phyloP scores from a whole-genome alignment of 2,329 filamentous ascomycete species.

The Aspergillus fumigatus region DNA sequence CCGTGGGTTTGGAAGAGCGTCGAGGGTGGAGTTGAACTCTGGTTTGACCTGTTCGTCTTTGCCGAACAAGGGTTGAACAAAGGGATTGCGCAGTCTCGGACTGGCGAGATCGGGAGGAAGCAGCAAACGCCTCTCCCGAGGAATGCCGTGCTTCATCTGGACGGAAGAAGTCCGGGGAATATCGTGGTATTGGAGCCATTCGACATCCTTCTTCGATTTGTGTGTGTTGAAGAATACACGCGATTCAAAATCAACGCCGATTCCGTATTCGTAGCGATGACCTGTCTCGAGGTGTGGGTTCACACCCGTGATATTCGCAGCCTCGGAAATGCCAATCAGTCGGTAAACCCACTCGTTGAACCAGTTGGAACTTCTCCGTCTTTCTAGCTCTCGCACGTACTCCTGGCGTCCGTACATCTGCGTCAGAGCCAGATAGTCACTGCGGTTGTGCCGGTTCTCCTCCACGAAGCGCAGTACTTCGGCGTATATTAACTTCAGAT shows the following conservation, averaged over 20 bases:
- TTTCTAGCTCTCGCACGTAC: slow-evolving; percentile 43
- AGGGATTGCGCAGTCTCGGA: slow-evolving; percentile 29
- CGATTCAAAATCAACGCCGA: slow-evolving; percentile 51
- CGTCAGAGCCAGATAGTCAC: slow-evolving; percentile 47
- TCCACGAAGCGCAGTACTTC: slow-evolving; percentile 38
- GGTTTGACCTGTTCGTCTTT: slow-evolving; percentile 26
- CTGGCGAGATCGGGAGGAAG: slow-evolving; percentile 35
- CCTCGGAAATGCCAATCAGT: slow-evolving; percentile 34
- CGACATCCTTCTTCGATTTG: slow-evolving; percentile 36
- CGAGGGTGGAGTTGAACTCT: slow-evolving; percentile 36
- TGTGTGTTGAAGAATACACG: slow-evolving; percentile 46
- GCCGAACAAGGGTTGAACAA: slow-evolving; percentile 26
- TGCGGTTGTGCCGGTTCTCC: slow-evolving; percentile 25
- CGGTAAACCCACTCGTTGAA: slow-evolving; percentile 38
- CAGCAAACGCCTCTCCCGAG: slow-evolving; percentile 34
- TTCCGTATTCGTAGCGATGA: slow-evolving; percentile 46
- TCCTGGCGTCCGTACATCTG: slow-evolving; percentile 53
- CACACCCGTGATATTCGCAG: slow-evolving; percentile 33
- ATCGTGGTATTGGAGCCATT: slow-evolving; percentile 40
- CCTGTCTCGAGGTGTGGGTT: slow-evolving; percentile 32
- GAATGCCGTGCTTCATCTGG: slow-evolving; percentile 34
- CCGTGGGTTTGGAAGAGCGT: slow-evolving; percentile 38
- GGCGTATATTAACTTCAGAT: slow-evolving; percentile 45
- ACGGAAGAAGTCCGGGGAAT: slow-evolving; percentile 31
- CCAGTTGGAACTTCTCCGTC: slow-evolving; percentile 28